These are phyloP conservation scores for Trichoderma brevicompactum DNA, from an alignment of 2,329 filamentous ascomycete genomes.

Conservation along the genomic window DNA sequence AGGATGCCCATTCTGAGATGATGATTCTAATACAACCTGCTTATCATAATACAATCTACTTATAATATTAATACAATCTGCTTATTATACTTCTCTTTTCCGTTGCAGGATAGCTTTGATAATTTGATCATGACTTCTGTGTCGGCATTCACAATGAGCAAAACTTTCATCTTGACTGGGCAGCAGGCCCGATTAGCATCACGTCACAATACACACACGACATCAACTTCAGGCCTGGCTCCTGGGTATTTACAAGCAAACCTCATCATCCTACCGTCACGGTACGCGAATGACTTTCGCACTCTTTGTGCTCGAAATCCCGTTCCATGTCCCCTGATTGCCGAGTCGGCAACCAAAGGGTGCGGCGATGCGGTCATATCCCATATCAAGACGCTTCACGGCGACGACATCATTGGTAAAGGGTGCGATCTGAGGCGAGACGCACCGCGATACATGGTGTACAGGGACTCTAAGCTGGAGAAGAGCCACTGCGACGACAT, in stretches of 20 bases:
- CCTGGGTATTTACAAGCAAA: slow-evolving; percentile 65
- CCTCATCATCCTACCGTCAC: slow-evolving; percentile 61
- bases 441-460: slow-evolving; percentile 62
- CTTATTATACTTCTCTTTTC: background rate
- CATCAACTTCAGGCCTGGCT: slow-evolving; percentile 58
- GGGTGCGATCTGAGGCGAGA: slow-evolving; percentile 62
- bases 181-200: slow-evolving; percentile 49
- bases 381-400: slow-evolving; percentile 34
- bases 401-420: slow-evolving; percentile 38
- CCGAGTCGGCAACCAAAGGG: slow-evolving; percentile 53
- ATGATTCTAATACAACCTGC: background rate
- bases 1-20: too few relatives aligned
- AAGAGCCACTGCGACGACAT: slow-evolving; percentile 50
- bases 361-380: slow-evolving; percentile 46
- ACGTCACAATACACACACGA: slow-evolving; percentile 46
- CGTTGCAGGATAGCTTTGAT: background rate
- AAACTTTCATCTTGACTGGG: slow-evolving; percentile 32
- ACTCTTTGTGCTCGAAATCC: slow-evolving; percentile 64
- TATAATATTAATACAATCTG: background rate
- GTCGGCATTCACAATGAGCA: background rate
- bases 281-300: slow-evolving; percentile 62
- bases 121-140: background rate
- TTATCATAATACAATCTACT: background rate
- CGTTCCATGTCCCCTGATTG: slow-evolving; percentile 65
- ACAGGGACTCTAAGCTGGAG: slow-evolving; percentile 51